A percentile compares a stretch with the other conserved stretches of the same genome.
phyloP scores from a whole-genome alignment of 345 rosid genomes.

The Acer negundo region DNA sequence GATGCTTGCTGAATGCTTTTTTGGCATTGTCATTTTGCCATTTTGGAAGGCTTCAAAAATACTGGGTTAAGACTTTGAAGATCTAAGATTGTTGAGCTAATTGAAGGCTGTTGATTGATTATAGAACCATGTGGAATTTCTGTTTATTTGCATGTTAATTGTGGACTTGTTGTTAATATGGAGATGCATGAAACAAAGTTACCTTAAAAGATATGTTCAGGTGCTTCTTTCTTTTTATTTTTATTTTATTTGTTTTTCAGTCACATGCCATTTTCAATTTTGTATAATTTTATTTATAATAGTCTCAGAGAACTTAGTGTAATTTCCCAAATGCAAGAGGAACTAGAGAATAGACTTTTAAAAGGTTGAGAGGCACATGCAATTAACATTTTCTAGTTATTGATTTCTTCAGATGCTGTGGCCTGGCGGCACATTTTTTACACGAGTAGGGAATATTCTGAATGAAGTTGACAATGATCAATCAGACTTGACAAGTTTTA shows the following conservation, averaged over 20 bases:
- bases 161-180: neutral
- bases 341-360: neutral
- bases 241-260: neutral
- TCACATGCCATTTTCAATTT: neutral
- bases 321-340: neutral
- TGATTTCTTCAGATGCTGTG: constrained; percentile 65
- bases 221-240: neutral
- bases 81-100: neutral
- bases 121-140: neutral
- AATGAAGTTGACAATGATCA: constrained; percentile 36
- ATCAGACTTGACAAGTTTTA: constrained; percentile 37
- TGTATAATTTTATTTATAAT: neutral
- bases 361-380: neutral
- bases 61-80: neutral
- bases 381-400: neutral
- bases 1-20: constrained; percentile 1
- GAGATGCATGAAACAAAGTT: neutral
- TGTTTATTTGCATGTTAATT: neutral
- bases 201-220: neutral
- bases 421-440: constrained; percentile 89
- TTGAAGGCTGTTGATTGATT: neutral
- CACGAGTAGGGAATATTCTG: constrained; percentile 42
- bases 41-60: neutral
- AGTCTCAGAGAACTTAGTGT: neutral
- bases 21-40: neutral